These are phyloP conservation scores for Zygoascus bituminiphila DNA, from an alignment of 805 yeast genomes.

Conservation along the genomic window DNA sequence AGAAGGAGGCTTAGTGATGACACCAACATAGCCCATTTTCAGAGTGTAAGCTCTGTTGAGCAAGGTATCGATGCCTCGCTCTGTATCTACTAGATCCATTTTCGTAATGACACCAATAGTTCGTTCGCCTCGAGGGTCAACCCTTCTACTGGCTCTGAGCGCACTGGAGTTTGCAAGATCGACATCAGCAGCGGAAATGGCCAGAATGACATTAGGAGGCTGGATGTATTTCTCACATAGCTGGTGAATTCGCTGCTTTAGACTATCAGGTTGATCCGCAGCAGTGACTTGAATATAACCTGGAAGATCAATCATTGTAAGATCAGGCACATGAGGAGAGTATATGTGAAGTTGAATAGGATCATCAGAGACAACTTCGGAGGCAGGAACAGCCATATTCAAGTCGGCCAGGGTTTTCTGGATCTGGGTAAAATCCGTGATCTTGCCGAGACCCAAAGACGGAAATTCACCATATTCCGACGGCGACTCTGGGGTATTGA, in stretches of 20 bases:
- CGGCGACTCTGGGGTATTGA: conserved; percentile 74
- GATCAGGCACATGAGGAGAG: conserved; percentile 86
- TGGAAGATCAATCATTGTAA: conserved; percentile 90
- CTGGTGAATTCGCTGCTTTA: conserved; percentile 68
- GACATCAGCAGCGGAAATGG: conserved; percentile 96
- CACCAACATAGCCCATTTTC: conserved; percentile 97
- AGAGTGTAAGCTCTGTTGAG: conserved; percentile 80
- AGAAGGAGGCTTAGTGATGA: conserved; percentile 72
- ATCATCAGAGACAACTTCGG: conserved; percentile 82
- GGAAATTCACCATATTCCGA: conserved; percentile 93
- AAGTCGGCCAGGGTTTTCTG: conserved; percentile 80
- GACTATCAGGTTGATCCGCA: conserved; percentile 84
- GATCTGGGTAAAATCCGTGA: conserved; percentile 83
- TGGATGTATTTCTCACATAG: conserved; percentile 81
- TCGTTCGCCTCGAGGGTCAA: conserved; percentile 92
- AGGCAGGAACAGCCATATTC: conserved; percentile 83
- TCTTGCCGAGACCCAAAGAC: conserved; percentile 66
- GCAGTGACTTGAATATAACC: conserved; percentile 97
- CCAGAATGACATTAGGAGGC: conserved; percentile 88
- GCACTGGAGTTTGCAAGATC: conserved; percentile 96
- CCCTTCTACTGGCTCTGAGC: conserved; percentile 74
- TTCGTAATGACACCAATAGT: conserved; percentile 96
- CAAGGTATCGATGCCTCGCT: conserved; percentile 57
- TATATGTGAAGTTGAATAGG: conserved; percentile 88
- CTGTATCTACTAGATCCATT: conserved; percentile 79